A percentile compares a stretch with the other conserved stretches of the same genome.
These are phyloP conservation scores for Schizophyllum commune DNA, from an alignment of 1,284 basidiomycete genomes.

Conservation along the genomic window DNA sequence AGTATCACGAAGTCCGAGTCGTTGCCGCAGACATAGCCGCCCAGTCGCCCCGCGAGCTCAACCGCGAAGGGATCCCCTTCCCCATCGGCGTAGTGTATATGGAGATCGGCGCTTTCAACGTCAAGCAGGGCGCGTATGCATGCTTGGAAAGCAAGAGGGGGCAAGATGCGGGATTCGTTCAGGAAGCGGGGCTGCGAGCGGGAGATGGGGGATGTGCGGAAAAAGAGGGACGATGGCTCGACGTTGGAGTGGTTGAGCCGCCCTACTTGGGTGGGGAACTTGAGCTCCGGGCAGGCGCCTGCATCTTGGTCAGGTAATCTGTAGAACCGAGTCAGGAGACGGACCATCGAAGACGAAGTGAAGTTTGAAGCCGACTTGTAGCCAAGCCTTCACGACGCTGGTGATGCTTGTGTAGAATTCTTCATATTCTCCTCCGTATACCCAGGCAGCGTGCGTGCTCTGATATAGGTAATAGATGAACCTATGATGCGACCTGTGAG, in stretches of 20 bases:
- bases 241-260: constrained; percentile 54
- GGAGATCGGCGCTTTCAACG: constrained; percentile 32
- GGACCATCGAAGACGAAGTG: constrained; percentile 91
- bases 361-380: constrained; percentile 63
- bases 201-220: constrained; percentile 69
- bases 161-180: constrained; percentile 66
- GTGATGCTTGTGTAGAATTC: constrained; percentile 48
- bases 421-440: constrained; percentile 79
- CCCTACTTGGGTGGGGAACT: constrained; percentile 63
- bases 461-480: constrained; percentile 73
- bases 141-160: constrained; percentile 58
- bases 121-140: constrained; percentile 54
- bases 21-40: constrained; percentile 69
- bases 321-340: constrained; percentile 17
- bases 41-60: constrained; percentile 67
- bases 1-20: constrained; percentile 83
- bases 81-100: constrained; percentile 70
- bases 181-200: constrained; percentile 67
- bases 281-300: constrained; percentile 65
- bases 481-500: constrained; percentile 36
- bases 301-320: constrained; percentile 22
- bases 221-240: constrained; percentile 69
- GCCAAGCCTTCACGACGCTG: constrained; percentile 61
- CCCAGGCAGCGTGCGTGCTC: constrained; percentile 66
- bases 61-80: constrained; percentile 87